phyloP scores from a whole-genome alignment of 352 stramenopile species.

The Phytopythium aichiense region DNA sequence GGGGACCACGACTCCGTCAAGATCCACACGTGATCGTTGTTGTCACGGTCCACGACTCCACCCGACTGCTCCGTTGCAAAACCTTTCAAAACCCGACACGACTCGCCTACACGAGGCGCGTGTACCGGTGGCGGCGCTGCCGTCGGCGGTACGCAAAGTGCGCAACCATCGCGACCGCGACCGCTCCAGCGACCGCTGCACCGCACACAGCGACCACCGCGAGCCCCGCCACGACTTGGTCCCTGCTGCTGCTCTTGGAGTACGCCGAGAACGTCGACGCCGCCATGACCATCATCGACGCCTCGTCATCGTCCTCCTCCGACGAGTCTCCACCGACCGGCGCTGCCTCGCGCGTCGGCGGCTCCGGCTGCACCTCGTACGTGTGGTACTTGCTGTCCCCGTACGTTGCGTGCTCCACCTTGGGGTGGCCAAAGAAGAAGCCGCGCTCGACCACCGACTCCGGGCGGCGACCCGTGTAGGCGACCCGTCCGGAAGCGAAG shows the following conservation, averaged over 20 bases:
- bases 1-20: not conserved
- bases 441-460: conserved; percentile 24
- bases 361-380: conserved; percentile 2
- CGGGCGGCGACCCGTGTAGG: conserved; percentile 29
- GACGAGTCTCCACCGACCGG: not conserved
- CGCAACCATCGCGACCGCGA: not conserved
- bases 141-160: not conserved
- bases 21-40: not conserved
- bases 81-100: not conserved
- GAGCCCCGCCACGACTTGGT: not conserved
- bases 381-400: conserved; percentile 14
- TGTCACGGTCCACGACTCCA: not conserved
- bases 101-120: conserved; percentile 1
- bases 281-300: not conserved
- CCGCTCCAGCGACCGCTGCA: not conserved
- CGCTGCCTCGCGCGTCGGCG: conserved; percentile 11
- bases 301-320: not conserved
- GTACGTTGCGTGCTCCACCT: conserved; percentile 2
- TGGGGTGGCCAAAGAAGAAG: conserved; percentile 12
- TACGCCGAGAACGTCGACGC: conserved; percentile 1
- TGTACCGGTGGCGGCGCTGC: conserved; percentile 4
- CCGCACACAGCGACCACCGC: not conserved
- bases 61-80: not conserved
- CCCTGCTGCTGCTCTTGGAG: not conserved
- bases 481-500: conserved; percentile 28